Evolutionary conservation across 805 yeast genomes (phyloP).

Genomic region (Sugiyamaella americana): DNA sequence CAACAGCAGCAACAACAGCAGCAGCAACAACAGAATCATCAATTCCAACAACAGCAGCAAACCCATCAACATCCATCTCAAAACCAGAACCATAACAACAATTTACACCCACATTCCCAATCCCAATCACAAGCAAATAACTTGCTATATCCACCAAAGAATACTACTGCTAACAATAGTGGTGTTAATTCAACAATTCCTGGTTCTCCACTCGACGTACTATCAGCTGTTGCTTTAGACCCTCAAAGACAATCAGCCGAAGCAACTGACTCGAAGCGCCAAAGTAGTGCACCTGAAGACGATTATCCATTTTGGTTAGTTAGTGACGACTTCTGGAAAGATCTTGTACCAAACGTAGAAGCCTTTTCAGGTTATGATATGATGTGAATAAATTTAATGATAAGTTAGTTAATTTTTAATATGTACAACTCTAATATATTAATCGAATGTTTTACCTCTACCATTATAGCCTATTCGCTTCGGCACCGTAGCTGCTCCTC

Average conservation of each 20-base stretch:
- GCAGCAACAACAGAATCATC: neutral
- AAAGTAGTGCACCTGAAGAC: constrained; percentile 30
- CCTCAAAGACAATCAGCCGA: constrained; percentile 4
- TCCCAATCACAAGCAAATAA: neutral
- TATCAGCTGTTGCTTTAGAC: constrained; percentile 38
- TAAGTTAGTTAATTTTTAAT: neutral
- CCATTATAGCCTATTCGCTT: neutral
- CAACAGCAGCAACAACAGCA: neutral
- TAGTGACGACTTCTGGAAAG: constrained; percentile 70
- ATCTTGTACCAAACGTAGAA: constrained; percentile 30
- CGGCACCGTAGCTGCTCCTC: neutral
- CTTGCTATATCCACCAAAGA: neutral
- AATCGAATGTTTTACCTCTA: neutral
- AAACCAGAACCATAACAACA: no score
- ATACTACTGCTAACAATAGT: neutral
- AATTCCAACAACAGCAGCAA: neutral
- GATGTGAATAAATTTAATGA: neutral
- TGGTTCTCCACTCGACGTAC: constrained; percentile 35
- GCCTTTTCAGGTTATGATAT: constrained; percentile 22
- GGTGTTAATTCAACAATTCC: constrained; percentile 13
- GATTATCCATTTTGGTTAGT: constrained; percentile 49
- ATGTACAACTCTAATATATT: no score
- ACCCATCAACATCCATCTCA: neutral
- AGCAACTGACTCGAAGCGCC: neutral
- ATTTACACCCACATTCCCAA: neutral